phyloP scores from a whole-genome alignment of 2,329 filamentous ascomycete genomes.

The Neopestalotiopsis clavispora region DNA sequence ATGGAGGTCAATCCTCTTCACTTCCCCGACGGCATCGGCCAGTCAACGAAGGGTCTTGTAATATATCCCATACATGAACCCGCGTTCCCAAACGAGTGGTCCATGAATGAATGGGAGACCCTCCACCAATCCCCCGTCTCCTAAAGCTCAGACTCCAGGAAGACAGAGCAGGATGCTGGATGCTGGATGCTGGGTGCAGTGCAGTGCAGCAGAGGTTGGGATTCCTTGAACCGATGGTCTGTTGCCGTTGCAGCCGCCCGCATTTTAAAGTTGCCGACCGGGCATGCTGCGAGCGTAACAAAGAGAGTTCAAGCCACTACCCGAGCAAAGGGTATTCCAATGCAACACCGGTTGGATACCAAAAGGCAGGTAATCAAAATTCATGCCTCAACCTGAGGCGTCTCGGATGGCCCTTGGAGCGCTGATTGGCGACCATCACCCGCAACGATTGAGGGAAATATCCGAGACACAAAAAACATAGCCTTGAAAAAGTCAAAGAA shows the following conservation, averaged over 20 bases:
- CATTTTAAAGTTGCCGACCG: slow-evolving; percentile 14
- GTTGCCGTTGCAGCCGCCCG: slow-evolving; percentile 9
- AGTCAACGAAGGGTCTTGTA: neutral
- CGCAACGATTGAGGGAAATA: neutral
- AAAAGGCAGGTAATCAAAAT: neutral
- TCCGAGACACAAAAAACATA: neutral
- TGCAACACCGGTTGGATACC: neutral
- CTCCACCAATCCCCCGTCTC: too few species aligned
- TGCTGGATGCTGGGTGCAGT: neutral
- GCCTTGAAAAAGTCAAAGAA: neutral
- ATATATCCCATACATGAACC: neutral
- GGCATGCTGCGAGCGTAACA: slow-evolving; percentile 2
- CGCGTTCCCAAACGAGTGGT: neutral
- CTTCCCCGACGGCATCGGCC: neutral
- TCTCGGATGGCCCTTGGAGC: neutral
- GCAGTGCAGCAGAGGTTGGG: neutral
- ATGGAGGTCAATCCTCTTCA: neutral
- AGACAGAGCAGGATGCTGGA: too few species aligned
- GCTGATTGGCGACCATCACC: neutral
- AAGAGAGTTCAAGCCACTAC: slow-evolving; percentile 8
- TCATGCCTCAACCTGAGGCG: slow-evolving; percentile 3
- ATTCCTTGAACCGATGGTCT: neutral
- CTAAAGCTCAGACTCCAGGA: too few species aligned
- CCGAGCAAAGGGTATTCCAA: neutral
- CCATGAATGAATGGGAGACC: neutral